Conservation (phyloP, 2,329 filamentous ascomycete genomes). For the Atkinsonella texensis region DNA sequence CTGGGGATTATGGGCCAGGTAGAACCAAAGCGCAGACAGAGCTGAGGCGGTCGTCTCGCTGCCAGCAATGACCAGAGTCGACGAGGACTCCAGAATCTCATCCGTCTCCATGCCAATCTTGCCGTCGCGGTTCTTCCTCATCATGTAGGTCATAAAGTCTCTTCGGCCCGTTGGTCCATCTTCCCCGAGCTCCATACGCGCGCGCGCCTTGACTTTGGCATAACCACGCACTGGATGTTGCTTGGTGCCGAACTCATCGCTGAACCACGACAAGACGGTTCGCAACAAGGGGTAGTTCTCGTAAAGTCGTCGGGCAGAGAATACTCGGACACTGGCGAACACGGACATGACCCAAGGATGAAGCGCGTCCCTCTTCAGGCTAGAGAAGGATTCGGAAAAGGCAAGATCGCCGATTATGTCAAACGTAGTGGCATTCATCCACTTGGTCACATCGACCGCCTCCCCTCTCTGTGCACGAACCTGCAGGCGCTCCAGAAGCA, state of each 20-base stretch:
- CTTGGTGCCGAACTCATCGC: not conserved
- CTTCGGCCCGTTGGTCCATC: conserved; percentile 10
- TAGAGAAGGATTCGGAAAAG: conserved; percentile 30
- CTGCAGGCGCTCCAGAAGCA: conserved; percentile 13
- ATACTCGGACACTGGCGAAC: conserved; percentile 8
- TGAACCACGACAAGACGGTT: conserved; percentile 1
- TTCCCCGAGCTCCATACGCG: conserved; percentile 10
- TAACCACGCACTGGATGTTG: conserved; percentile 6
- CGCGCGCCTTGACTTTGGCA: conserved; percentile 13
- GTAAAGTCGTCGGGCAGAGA: conserved; percentile 8
- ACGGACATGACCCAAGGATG: conserved; percentile 17
- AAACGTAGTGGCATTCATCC: conserved; percentile 26
- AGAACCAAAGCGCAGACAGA: conserved; percentile 18
- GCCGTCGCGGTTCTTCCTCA: conserved; percentile 18
- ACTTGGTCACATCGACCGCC: conserved; percentile 17
- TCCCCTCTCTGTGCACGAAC: conserved; percentile 7
- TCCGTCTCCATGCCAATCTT: conserved; percentile 17
- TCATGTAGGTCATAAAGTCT: conserved; percentile 17
- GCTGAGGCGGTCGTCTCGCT: conserved; percentile 23
- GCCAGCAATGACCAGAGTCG: conserved; percentile 17
- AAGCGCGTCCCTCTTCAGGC: conserved; percentile 17
- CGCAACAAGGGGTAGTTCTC: conserved; percentile 4
- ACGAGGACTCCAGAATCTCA: conserved; percentile 21
- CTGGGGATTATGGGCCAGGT: conserved; percentile 18
- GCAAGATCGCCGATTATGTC: conserved; percentile 30